Conservation (phyloP, 306 rosid genomes). For the Prunus salicina region DNA sequence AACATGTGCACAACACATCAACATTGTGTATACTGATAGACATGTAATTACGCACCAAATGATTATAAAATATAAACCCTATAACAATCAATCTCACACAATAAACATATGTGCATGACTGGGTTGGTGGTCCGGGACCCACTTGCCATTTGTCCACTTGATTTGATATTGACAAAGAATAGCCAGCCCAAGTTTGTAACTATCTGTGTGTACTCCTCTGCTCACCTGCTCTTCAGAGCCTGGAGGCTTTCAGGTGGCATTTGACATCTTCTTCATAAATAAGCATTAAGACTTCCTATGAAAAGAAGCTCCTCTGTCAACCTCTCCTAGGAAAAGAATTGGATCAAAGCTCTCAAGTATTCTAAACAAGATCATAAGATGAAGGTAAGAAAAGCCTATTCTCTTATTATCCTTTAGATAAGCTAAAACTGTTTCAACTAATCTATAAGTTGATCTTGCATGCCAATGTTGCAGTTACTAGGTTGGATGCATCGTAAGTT, state of each 20-base stretch:
- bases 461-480: constrained; percentile 59
- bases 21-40: constrained; percentile 14
- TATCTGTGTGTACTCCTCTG: constrained; percentile 57
- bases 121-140: constrained; percentile 43
- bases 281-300: constrained; percentile 24
- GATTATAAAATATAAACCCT: constrained; percentile 13
- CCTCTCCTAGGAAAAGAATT: constrained; percentile 34
- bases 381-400: constrained; percentile 53
- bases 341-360: constrained; percentile 37
- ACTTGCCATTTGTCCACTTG: constrained; percentile 44
- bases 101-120: constrained; percentile 23
- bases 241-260: constrained; percentile 32
- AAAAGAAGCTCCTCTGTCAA: constrained; percentile 25
- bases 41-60: constrained; percentile 14
- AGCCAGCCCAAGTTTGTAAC: constrained; percentile 51
- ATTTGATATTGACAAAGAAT: constrained; percentile 37
- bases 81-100: constrained; percentile 30
- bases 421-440: background rate
- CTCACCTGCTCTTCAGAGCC: constrained; percentile 27
- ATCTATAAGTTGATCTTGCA: constrained; percentile 24
- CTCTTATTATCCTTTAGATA: background rate
- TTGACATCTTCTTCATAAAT: constrained; percentile 38
- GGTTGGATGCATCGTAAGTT: constrained; percentile 98
- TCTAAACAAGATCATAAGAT: constrained; percentile 41
- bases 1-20: too few relatives aligned